Base-by-base conservation (phyloP, 139 green algal species). In the Dunaliella primolecta region DNA sequence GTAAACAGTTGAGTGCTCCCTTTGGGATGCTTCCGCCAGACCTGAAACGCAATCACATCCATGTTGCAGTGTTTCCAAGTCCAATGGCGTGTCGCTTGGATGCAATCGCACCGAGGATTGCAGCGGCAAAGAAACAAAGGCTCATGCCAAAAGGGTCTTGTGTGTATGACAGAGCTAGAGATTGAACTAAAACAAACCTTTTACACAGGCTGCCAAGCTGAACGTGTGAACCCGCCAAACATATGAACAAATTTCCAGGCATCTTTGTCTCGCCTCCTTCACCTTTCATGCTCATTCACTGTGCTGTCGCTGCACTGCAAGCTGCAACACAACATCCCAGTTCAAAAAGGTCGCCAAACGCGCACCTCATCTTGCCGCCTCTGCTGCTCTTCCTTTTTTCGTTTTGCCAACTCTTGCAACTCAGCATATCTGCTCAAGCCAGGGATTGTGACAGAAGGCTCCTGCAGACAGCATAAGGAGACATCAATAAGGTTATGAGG, bases 331-430 rank as follows among this genome's bases (percentile, higher is more conserved):
- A n/a, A n/a, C n/a, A n/a, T n/a, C n/a, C n/a, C n/a, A n/a, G n/a
- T n/a, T n/a, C n/a, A n/a, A n/a, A n/a, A n/a, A n/a, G n/a, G n/a
- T n/a, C n/a, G n/a, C n/a, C n/a, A n/a, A n/a, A 3, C 30, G 11
- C 85, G 85, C 30, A 92, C 89, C 82, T 89, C 81, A 24, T 85
- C 86, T 72, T 88, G 83, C 0, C 83, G 76, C n/a, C 78, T 83
- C 0, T 84, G 84, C 30, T 89, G 84, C 23, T 88, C 81, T 36
- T 88, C 85, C 3, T 32, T 57, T 36, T 89, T 87, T 0, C 56
- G 75, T 2, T 76, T 72, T 3, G 89, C 89, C 84, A 92, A 64
- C 0, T 87, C 84, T 80, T 92, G 85, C 21, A 86, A 64, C 74
- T 89, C 86, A 78, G 86, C 23, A 71, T 85, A 82, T 1, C 80